phyloP scores from a whole-genome alignment of 192 early-diverging fungal species.

The Linnemannia hyalina region DNA sequence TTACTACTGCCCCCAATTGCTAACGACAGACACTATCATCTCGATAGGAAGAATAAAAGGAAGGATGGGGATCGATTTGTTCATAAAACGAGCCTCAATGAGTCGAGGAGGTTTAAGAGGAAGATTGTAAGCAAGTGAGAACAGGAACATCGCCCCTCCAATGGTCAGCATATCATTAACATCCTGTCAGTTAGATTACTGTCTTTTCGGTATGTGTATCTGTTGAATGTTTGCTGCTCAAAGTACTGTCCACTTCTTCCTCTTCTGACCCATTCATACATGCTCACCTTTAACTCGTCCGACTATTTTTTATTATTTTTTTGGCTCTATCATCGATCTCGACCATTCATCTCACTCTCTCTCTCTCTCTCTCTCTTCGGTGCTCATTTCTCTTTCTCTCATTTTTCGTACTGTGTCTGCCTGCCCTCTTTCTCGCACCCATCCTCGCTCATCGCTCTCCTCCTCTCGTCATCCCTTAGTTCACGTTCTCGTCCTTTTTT shows the following conservation, averaged over 20 bases:
- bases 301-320: neutral
- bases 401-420: neutral
- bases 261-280: neutral
- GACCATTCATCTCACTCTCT: neutral
- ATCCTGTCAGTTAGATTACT: neutral
- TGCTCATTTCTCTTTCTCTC: neutral
- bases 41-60: neutral
- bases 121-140: no score
- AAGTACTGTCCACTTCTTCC: neutral
- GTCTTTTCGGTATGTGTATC: neutral
- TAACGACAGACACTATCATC: neutral
- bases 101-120: neutral
- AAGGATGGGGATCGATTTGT: slow-evolving; percentile 11
- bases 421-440: neutral
- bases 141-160: no score
- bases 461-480: neutral
- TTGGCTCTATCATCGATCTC: neutral
- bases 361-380: neutral
- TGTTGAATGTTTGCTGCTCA: neutral
- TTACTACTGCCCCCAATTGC: neutral
- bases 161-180: neutral
- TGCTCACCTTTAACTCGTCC: no score
- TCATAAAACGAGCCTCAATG: neutral
- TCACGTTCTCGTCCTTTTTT: neutral
- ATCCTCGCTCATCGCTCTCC: neutral